Evolutionary conservation across 1,284 basidiomycete genomes (phyloP).

Genomic region (Termitomyces sp.): DNA sequence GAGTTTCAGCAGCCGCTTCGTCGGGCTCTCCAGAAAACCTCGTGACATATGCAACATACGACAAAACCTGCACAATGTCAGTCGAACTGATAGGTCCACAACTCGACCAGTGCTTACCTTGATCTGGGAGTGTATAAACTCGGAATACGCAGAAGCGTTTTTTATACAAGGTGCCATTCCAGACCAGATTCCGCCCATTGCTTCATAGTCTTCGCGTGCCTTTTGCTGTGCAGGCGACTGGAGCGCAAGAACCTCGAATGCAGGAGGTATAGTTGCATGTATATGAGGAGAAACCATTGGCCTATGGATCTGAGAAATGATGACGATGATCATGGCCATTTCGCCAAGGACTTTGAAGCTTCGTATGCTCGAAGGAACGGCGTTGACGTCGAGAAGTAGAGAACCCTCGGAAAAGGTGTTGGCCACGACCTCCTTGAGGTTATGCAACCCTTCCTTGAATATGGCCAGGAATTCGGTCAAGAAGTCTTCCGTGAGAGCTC

Average conservation of each 20-base stretch:
- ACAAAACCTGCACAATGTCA: constrained; percentile 65
- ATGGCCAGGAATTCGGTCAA: constrained; percentile 80
- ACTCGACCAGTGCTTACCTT: constrained; percentile 67
- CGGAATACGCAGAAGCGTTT: constrained; percentile 79
- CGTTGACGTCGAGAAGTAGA: constrained; percentile 45
- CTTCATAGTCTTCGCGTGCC: constrained; percentile 77
- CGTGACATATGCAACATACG: constrained; percentile 90
- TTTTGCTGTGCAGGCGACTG: constrained; percentile 87
- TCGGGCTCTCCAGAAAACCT: constrained; percentile 68
- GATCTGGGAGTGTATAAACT: constrained; percentile 91
- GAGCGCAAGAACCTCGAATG: constrained; percentile 71
- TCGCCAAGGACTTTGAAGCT: constrained; percentile 97
- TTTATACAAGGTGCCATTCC: constrained; percentile 79
- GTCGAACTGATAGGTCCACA: not conserved
- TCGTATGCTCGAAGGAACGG: constrained; percentile 63
- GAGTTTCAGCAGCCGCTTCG: constrained; percentile 75
- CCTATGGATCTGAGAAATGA: constrained; percentile 84
- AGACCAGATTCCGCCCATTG: constrained; percentile 78
- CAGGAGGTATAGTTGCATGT: constrained; percentile 69
- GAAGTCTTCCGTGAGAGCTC: constrained; percentile 74
- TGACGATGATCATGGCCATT: constrained; percentile 89
- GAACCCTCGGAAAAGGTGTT: constrained; percentile 74
- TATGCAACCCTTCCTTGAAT: constrained; percentile 72
- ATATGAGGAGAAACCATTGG: constrained; percentile 66
- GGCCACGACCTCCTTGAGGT: constrained; percentile 71